Evolutionary conservation across 345 rosid genomes (phyloP), one percentile per base, ranked within the genome.

Genomic region (Physaria fendleri): DNA sequence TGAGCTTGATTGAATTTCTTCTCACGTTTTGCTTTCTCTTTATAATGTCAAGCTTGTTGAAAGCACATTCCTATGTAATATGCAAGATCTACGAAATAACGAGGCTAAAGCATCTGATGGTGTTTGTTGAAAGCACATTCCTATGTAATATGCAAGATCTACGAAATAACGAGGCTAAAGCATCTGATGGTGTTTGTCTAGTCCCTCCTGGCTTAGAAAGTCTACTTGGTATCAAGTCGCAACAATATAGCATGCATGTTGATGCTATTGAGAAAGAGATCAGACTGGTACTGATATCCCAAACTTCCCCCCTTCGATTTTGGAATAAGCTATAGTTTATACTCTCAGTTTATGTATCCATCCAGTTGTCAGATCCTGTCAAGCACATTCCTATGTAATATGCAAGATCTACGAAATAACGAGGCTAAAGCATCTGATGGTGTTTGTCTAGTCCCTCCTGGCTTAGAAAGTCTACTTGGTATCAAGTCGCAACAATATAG

Each of bases 361-460:
- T 83, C 66, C 90, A 89, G 97, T 74, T 93, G 66, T 93, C 99
- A 70, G 85, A 89, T 65, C 97, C 99, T 54, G 80, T 85, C 82
- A n/a, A n/a, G n/a, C n/a, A 38, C 64, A 23, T 73, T 71, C 84
- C 64, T 88, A 24, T 62, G 84, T 84, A 84, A 84, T 79, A 68
- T 85, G 72, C 85, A 81, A 59, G 79, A 81, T 76, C 59, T 88
- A 44, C 67, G 48, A 59, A 71, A 66, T 62, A 79, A 73, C 38
- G 90, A 93, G 71, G 81, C 71, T 48, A 66, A 66, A 65, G 59
- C 62, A 45, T 58, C 44, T 0, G 97, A 87, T 28, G 78, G 73
- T 56, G 76, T 93, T 77, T 79, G 64, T 72, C 84, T 89, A 53
- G 81, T 75, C 56, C 97, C 91, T 44, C 35, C 81, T 58, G 85